These are phyloP conservation scores for Lentinula boryana DNA, from an alignment of 768 basidiomycete genomes.

Conservation along the genomic window DNA sequence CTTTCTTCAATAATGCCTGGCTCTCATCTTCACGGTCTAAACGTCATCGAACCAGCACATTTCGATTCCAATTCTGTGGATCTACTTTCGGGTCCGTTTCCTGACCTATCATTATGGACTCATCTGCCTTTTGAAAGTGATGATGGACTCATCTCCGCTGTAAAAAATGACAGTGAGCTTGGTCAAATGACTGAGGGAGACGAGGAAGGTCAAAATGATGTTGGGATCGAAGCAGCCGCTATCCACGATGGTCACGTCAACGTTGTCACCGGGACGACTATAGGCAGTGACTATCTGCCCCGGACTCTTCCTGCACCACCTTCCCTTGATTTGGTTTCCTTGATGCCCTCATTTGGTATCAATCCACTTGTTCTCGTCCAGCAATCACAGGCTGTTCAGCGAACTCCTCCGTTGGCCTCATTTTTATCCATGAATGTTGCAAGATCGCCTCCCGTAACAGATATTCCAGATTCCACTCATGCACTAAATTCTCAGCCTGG, in stretches of 20 bases:
- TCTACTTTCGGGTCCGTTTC: slow-evolving; percentile 58
- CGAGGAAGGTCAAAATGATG: slow-evolving; percentile 34
- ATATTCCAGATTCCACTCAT: background rate
- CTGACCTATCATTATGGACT: slow-evolving; percentile 78
- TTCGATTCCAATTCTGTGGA: slow-evolving; percentile 43
- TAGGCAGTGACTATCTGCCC: slow-evolving; percentile 23
- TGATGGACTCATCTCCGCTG: slow-evolving; percentile 43
- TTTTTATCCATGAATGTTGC: slow-evolving; percentile 34
- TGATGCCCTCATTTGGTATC: slow-evolving; percentile 32
- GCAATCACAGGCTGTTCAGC: slow-evolving; percentile 22
- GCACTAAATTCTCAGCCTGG: background rate
- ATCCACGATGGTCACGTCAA: slow-evolving; percentile 55
- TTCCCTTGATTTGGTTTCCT: slow-evolving; percentile 31
- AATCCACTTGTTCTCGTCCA: slow-evolving; percentile 35
- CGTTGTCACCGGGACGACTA: slow-evolving; percentile 44
- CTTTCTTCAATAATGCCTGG: background rate
- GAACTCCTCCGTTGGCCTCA: slow-evolving; percentile 60
- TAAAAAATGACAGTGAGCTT: slow-evolving; percentile 22
- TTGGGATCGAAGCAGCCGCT: slow-evolving; percentile 29
- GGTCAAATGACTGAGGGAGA: slow-evolving; percentile 34
- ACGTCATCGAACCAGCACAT: slow-evolving; percentile 60
- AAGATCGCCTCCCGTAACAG: background rate
- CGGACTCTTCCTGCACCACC: slow-evolving; percentile 23
- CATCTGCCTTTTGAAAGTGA: slow-evolving; percentile 76
- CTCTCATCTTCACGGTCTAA: slow-evolving; percentile 70